Base-by-base conservation (phyloP, 225 moss, liverwort and hornwort genomes). In the Climacium dendroides region DNA sequence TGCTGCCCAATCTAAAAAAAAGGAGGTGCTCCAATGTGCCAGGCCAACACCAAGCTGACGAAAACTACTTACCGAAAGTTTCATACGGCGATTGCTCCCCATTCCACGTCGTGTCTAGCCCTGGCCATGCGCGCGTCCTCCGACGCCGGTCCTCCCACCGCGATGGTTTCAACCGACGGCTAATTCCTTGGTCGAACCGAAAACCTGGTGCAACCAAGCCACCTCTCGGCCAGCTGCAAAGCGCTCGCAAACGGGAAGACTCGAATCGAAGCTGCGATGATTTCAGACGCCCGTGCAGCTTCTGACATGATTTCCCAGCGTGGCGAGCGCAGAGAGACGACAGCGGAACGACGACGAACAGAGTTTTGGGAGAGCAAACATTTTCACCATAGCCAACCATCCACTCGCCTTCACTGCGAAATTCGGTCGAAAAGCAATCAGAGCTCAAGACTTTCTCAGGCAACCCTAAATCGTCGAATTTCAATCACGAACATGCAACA, bases 21-120 rank as follows among this genome's bases (percentile, higher is more conserved):
- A 50, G 50, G 15, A 50, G 50, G 50, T 50, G 50, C 50, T 75
- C 52, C 52, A 73, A 59, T 41, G 59, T 34, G n/a, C 78, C 63
- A 52, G 34, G n/a, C 54, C 88, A 85, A 80, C 50, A 65, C 19
- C 64, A 78, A 30, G 73, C 54, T 70, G 13, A 41, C 24, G 45
- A 34, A 50, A 5, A 71, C 29, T 48, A 15, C 95, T 89, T 61
- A 97, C 98, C 98, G 41, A 99, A 94, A 48, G 97, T 97, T 93
- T 97, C 97, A 41, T 99, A 99, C 71, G 98, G 98, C 39, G 96
- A 95, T 52, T 89, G 93, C 62, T 95, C 94, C 41, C 90, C 95
- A 72, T 92, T 94, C 98, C 97, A 99, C 32, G 89, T 94, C 83
- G 88, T 88, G 78, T 88, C 88, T 83, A 70, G 94, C 32, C 93